A percentile compares a stretch with the other conserved stretches of the same genome.
Evolutionary conservation across 148 eudicot genomes (phyloP).

Genomic region (Silene latifolia): DNA sequence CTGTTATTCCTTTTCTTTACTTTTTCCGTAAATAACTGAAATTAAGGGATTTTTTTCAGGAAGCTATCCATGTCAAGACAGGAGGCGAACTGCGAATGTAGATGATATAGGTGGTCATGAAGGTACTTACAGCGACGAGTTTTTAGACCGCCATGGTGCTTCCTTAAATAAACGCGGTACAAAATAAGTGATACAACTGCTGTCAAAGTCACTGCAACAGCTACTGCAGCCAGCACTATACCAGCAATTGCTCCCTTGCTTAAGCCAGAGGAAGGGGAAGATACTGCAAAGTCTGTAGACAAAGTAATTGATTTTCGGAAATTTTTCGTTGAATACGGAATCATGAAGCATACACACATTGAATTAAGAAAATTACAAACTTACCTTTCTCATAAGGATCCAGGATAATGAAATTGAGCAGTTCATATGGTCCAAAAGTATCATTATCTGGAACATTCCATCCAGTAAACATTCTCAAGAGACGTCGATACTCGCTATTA

Average conservation of each 20-base stretch:
- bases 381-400: conserved; percentile 44
- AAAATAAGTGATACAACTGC: conserved; percentile 41
- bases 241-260: conserved; percentile 62
- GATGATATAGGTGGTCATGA: not conserved
- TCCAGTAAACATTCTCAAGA: conserved; percentile 43
- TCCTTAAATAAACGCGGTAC: conserved; percentile 25
- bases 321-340: not conserved
- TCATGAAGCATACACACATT: not conserved
- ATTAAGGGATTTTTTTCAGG: not conserved
- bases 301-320: not conserved
- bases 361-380: conserved; percentile 23
- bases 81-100: not conserved
- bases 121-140: conserved; percentile 21
- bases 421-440: conserved; percentile 63
- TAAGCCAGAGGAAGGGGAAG: conserved; percentile 39
- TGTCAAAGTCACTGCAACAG: conserved; percentile 42
- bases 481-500: conserved; percentile 43
- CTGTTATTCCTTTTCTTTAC: too few species aligned
- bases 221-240: conserved; percentile 51
- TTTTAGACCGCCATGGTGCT: conserved; percentile 14
- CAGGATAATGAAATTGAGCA: conserved; percentile 45
- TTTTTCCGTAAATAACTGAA: too few species aligned
- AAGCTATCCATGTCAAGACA: too few species aligned
- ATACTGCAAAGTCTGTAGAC: conserved; percentile 35
- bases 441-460: conserved; percentile 54